Conservation (phyloP, 1,284 basidiomycete species). For the Microbotryomycetes sp. region DNA sequence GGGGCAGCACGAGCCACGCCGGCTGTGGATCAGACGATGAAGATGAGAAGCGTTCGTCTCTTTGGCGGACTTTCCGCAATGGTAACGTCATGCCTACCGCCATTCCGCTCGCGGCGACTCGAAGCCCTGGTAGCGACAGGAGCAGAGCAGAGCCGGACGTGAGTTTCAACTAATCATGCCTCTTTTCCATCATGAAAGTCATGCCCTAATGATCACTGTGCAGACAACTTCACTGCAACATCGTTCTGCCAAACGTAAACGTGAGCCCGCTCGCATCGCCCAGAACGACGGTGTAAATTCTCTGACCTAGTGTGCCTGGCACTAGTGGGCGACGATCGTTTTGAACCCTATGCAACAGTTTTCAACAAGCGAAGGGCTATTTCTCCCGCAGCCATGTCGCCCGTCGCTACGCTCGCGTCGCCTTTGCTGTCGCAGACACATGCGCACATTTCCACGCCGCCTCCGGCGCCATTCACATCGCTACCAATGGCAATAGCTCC, state of each 20-base stretch:
- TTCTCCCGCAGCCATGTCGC: constrained; percentile 24
- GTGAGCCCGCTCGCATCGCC: constrained; percentile 3
- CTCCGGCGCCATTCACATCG: neutral
- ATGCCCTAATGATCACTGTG: no score
- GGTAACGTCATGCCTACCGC: neutral
- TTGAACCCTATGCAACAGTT: constrained; percentile 28
- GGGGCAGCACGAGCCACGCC: constrained; percentile 19
- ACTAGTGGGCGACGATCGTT: constrained; percentile 30
- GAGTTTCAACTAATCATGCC: no score
- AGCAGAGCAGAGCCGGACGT: no score
- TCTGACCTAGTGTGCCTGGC: no score
- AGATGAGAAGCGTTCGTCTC: neutral
- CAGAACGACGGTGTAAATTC: no score
- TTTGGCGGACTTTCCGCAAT: neutral
- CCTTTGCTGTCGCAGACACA: constrained; percentile 15
- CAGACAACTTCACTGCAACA: no score
- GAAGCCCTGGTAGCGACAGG: no score
- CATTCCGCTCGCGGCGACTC: no score
- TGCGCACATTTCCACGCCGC: neutral
- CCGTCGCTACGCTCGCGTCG: neutral
- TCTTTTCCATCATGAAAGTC: no score
- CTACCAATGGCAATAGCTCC: neutral
- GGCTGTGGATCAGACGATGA: constrained; percentile 24
- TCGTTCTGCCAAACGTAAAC: constrained; percentile 26
- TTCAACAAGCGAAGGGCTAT: constrained; percentile 28